phyloP scores from a whole-genome alignment of 768 basidiomycete genomes.

The Pholiota conissans region DNA sequence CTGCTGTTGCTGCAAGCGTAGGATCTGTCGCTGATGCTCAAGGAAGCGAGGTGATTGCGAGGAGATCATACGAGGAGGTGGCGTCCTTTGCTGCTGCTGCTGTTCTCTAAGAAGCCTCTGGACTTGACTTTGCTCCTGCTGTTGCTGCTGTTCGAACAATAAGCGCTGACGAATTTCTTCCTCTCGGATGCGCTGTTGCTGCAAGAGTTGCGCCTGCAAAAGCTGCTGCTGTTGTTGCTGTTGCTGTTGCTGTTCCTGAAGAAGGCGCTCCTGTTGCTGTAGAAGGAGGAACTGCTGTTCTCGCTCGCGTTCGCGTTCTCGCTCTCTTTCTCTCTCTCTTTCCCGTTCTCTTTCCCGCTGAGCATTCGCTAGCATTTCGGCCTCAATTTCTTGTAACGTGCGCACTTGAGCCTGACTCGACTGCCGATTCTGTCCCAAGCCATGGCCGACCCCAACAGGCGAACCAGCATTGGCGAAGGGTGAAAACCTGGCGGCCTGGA shows the following conservation, averaged over 20 bases:
- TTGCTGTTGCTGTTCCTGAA: slow-evolving; percentile 22
- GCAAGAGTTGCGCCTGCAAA: slow-evolving; percentile 16
- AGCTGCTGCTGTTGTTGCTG: slow-evolving; percentile 32
- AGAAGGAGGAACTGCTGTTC: slow-evolving; percentile 37
- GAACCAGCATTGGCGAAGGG: slow-evolving; percentile 29
- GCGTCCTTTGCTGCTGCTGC: slow-evolving; percentile 52
- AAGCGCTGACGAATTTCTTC: slow-evolving; percentile 42
- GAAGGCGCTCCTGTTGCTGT: slow-evolving; percentile 29
- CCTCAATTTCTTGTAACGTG: slow-evolving; percentile 81
- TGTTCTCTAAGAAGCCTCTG: slow-evolving; percentile 52
- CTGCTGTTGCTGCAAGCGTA: slow-evolving; percentile 69
- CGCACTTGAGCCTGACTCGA: slow-evolving; percentile 38
- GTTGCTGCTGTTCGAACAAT: slow-evolving; percentile 43
- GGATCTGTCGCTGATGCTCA: slow-evolving; percentile 70
- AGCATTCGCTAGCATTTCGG: slow-evolving; percentile 73
- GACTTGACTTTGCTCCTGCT: slow-evolving; percentile 49
- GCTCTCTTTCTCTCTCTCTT: slow-evolving; percentile 16
- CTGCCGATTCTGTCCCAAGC: slow-evolving; percentile 28
- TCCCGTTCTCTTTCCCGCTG: slow-evolving; percentile 30
- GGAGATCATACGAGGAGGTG: slow-evolving; percentile 73
- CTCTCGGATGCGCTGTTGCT: slow-evolving; percentile 37
- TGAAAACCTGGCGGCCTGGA: slow-evolving; percentile 36
- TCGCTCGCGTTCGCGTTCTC: slow-evolving; percentile 36
- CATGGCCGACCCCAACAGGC: slow-evolving; percentile 6
- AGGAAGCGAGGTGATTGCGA: slow-evolving; percentile 81